These are phyloP conservation scores for Aethionema arabicum DNA, from an alignment of 345 rosid genomes.

Conservation along the genomic window DNA sequence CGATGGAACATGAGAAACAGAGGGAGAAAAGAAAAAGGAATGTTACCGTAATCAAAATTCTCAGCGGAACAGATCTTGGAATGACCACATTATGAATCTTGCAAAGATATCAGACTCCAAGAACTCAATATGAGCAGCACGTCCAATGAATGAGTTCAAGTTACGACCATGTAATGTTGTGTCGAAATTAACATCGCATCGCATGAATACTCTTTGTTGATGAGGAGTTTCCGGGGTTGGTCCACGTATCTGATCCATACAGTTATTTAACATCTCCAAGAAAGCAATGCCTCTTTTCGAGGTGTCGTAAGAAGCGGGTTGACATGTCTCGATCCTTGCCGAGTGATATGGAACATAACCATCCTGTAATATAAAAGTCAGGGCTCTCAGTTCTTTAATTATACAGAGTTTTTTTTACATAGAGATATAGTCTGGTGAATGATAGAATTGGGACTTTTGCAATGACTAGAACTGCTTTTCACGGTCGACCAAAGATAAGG, in stretches of 20 bases:
- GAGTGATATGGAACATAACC: slow-evolving; percentile 99
- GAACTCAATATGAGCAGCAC: slow-evolving; percentile 98
- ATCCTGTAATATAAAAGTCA: slow-evolving; percentile 51
- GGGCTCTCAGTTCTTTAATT: not conserved
- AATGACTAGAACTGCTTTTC: too few species aligned
- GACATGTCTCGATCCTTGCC: slow-evolving; percentile 84
- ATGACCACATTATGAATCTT: slow-evolving; percentile 95
- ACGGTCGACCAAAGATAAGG: too few species aligned
- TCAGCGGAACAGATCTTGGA: slow-evolving; percentile 67
- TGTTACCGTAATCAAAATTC: not conserved
- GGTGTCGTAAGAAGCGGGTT: slow-evolving; percentile 70
- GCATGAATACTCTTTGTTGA: slow-evolving; percentile 71
- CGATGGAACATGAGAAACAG: too few species aligned
- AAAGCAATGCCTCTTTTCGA: slow-evolving; percentile 76
- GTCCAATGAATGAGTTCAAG: slow-evolving; percentile 79
- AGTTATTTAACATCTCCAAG: slow-evolving; percentile 87
- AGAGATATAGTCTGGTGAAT: too few species aligned
- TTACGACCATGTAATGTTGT: slow-evolving; percentile 76
- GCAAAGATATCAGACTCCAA: slow-evolving; percentile 86
- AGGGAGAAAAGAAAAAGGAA: not conserved
- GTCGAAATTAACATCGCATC: slow-evolving; percentile 93
- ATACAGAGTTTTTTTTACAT: too few species aligned
- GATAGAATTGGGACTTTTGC: too few species aligned
- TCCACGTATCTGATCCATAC: slow-evolving; percentile 92
- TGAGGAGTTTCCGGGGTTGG: slow-evolving; percentile 41